phyloP scores from a whole-genome alignment of 148 eudicot genomes.

The Cornus controversa region DNA sequence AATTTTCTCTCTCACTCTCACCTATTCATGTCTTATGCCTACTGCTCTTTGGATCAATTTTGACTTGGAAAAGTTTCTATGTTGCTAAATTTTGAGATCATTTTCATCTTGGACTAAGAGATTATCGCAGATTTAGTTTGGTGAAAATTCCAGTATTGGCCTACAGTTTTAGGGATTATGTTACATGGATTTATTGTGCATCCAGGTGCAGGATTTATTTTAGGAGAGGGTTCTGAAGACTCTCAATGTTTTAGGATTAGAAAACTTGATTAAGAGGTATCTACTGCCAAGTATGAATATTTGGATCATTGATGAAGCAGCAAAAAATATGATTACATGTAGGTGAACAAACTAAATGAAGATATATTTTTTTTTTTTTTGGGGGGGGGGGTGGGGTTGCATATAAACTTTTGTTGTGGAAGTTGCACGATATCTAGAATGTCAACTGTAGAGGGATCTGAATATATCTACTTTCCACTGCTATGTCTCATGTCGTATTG shows the following conservation, averaged over 20 bases:
- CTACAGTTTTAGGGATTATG: neutral
- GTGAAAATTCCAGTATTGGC: neutral
- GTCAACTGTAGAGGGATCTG: neutral
- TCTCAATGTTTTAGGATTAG: too few relatives aligned
- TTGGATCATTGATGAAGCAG: neutral
- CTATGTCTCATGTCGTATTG: neutral
- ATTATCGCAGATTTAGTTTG: neutral
- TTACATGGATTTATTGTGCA: neutral
- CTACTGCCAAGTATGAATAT: neutral
- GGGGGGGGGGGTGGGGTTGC: too few relatives aligned
- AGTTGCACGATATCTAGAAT: neutral
- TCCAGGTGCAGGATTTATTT: neutral
- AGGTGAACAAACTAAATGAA: neutral
- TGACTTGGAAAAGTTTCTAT: neutral
- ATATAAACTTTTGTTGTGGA: neutral
- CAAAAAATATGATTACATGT: neutral
- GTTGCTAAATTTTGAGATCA: constrained; percentile 7
- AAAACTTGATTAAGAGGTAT: neutral
- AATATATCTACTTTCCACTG: constrained; percentile 1
- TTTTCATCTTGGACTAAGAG: neutral
- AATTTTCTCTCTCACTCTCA: neutral
- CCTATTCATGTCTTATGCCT: neutral
- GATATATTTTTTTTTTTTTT: too few relatives aligned
- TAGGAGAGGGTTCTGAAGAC: neutral
- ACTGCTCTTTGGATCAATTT: neutral